Evolutionary conservation across 2,329 filamentous ascomycete species (phyloP), one percentile per base, ranked within the genome.

Genomic region (Stenocarpella maydis): DNA sequence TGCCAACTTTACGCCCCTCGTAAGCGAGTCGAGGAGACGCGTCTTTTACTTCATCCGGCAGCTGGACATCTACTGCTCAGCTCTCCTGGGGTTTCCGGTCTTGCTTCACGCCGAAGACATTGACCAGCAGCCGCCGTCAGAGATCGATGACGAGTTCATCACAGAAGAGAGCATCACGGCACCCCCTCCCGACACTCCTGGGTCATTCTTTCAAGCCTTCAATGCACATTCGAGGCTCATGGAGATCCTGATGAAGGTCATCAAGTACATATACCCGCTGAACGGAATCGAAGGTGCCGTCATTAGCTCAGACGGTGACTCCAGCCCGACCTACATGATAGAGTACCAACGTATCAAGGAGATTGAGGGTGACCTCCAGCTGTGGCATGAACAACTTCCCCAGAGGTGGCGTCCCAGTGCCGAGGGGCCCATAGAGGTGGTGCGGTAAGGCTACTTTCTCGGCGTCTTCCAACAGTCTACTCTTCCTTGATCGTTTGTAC

Each of bases 351-450:
- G 86, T 60, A 89, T 92, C 71, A 87, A 89, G 72, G 86, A 88
- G 73, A 88, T 91, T 60, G 91, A 92, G 76, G 78, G 82, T 7
- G 88, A 91, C 65, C 80, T 93, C 60, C 86, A 88, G 55, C 80
- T 83, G 49, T 92, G 90, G 90, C 86, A 88, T 58, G 87, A 90
- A 71, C 82, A 84, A 65, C 79, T 99, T 31, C 95, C 95, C 0
- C 85, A 90, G 73, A 88, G 90, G 66, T 89, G 97, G 80, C 91
- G 92, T 71, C 94, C 94, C 1, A 94, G 93, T 71, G 87, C 90
- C 0, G 93, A 96, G 63, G 92, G 91, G 0, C 86, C 91, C 1
- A 87, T 90, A 41, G 90, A 95, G 75, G 87, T 95, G 28, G 87
- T 94, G 74, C 87, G 93, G 93, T 93, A 86, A 82, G 87, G 79